These are phyloP conservation scores for Penicillium argentinense DNA, from an alignment of 495 filamentous ascomycete genomes.

Conservation along the genomic window DNA sequence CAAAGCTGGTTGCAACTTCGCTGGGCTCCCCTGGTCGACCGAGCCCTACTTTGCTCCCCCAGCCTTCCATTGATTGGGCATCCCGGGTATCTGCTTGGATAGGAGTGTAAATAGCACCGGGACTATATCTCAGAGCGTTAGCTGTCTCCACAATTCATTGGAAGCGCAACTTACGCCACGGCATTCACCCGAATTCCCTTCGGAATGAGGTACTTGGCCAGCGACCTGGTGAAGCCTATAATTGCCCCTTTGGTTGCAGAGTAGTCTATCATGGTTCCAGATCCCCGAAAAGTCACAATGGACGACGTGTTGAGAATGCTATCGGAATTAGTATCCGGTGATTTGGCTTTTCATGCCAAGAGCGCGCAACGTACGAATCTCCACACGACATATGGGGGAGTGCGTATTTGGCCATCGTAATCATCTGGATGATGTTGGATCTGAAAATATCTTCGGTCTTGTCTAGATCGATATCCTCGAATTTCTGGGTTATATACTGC, in stretches of 20 bases:
- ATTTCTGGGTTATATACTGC: constrained; percentile 52
- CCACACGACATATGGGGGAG: constrained; percentile 56
- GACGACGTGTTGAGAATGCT: constrained; percentile 64
- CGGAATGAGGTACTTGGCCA: constrained; percentile 53
- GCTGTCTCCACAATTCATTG: not conserved
- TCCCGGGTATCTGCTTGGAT: constrained; percentile 53
- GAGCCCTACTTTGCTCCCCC: constrained; percentile 36
- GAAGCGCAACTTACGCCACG: constrained; percentile 47
- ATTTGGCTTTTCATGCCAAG: constrained; percentile 6
- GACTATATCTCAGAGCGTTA: constrained; percentile 22
- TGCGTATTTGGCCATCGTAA: constrained; percentile 61
- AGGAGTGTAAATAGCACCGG: constrained; percentile 59
- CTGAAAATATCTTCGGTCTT: constrained; percentile 54
- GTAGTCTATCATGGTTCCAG: constrained; percentile 56
- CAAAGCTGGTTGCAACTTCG: constrained; percentile 62
- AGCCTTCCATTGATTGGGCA: constrained; percentile 53
- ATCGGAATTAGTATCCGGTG: not conserved
- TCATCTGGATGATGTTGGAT: constrained; percentile 61
- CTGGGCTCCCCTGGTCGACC: constrained; percentile 58
- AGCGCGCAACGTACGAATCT: constrained; percentile 28
- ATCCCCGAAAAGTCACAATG: constrained; percentile 55
- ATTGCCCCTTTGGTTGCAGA: constrained; percentile 63
- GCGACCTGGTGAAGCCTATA: constrained; percentile 55
- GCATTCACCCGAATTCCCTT: constrained; percentile 65
- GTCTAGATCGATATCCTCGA: constrained; percentile 53